Percentiles rank a stretch among this genome's conserved stretches.
These are phyloP conservation scores for Monilinia fructicola DNA, from an alignment of 2,329 filamentous ascomycete species.

Conservation along the genomic window DNA sequence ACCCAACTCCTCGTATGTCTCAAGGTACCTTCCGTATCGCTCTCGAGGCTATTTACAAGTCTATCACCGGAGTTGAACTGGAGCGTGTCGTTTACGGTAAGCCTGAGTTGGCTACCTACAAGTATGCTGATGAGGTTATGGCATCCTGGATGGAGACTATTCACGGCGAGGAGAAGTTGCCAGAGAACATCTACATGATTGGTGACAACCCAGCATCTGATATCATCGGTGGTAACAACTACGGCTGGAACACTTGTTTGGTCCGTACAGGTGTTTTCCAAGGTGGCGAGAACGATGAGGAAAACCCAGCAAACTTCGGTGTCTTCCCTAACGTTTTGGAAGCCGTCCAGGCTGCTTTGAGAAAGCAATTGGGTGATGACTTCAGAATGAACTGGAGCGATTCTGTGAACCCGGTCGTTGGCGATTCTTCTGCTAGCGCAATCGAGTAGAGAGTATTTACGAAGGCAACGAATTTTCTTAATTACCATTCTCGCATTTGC, in stretches of 20 bases:
- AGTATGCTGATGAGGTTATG: conserved; percentile 73
- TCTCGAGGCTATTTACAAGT: conserved; percentile 71
- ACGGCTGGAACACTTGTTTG: conserved; percentile 78
- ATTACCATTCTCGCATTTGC: conserved; percentile 1
- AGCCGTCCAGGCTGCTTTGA: conserved; percentile 65
- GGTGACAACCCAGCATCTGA: conserved; percentile 74
- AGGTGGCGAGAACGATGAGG: conserved; percentile 70
- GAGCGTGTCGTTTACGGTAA: conserved; percentile 77
- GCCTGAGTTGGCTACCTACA: conserved; percentile 73
- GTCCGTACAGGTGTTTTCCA: conserved; percentile 67
- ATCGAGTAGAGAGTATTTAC: conserved; percentile 48
- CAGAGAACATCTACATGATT: conserved; percentile 71
- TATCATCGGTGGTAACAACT: conserved; percentile 76
- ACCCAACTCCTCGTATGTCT: conserved; percentile 67
- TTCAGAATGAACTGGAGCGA: conserved; percentile 74
- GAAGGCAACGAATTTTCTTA: conserved; percentile 19
- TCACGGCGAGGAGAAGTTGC: conserved; percentile 56
- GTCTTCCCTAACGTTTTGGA: conserved; percentile 73
- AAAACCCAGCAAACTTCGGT: conserved; percentile 75
- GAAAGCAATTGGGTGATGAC: conserved; percentile 69
- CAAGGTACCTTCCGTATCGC: conserved; percentile 75
- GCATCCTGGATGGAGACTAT: conserved; percentile 73
- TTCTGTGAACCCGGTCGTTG: conserved; percentile 65
- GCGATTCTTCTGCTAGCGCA: conserved; percentile 53
- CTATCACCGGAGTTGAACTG: conserved; percentile 66